phyloP scores from a whole-genome alignment of 2,329 filamentous ascomycete genomes.

The Claviceps arundinis region DNA sequence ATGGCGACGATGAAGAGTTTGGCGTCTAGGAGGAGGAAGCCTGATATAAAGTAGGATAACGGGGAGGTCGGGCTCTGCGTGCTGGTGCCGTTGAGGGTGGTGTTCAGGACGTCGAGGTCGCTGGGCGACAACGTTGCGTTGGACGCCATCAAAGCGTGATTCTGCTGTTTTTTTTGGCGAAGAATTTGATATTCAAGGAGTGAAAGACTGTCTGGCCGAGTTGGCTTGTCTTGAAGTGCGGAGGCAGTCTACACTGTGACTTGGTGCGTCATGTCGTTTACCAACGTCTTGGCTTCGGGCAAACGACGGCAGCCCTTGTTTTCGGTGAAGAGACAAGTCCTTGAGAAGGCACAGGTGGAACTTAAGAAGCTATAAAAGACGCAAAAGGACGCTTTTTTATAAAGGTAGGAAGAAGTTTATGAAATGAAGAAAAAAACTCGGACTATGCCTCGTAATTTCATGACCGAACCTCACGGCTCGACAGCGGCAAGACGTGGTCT shows the following conservation, averaged over 20 bases:
- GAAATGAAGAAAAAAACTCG: not conserved
- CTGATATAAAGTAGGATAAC: conserved; percentile 19
- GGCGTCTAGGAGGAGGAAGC: conserved; percentile 31
- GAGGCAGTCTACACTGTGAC: not conserved
- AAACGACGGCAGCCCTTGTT: too few relatives aligned
- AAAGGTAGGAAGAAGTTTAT: not conserved
- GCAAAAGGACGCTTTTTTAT: too few relatives aligned
- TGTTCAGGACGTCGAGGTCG: conserved; percentile 17
- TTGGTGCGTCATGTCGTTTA: too few relatives aligned
- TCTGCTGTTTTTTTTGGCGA: too few relatives aligned
- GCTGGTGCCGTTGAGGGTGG: conserved; percentile 14
- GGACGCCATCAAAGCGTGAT: conserved; percentile 8
- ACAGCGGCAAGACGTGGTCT: not conserved
- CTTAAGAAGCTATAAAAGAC: too few relatives aligned
- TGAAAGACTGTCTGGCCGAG: not conserved
- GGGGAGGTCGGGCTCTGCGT: conserved; percentile 13
- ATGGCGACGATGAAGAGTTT: conserved; percentile 52
- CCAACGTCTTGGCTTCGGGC: too few relatives aligned
- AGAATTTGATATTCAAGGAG: too few relatives aligned
- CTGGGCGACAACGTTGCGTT: conserved; percentile 12
- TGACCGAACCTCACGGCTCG: not conserved
- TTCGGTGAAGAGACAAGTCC: too few relatives aligned
- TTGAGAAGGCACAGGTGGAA: too few relatives aligned
- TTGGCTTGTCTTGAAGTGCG: not conserved
- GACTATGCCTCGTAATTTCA: too few relatives aligned